Percentiles rank a stretch among this genome's conserved stretches.
These are phyloP conservation scores for Cystofilobasidium ferigula DNA, from an alignment of 768 basidiomycete species.

Conservation along the genomic window DNA sequence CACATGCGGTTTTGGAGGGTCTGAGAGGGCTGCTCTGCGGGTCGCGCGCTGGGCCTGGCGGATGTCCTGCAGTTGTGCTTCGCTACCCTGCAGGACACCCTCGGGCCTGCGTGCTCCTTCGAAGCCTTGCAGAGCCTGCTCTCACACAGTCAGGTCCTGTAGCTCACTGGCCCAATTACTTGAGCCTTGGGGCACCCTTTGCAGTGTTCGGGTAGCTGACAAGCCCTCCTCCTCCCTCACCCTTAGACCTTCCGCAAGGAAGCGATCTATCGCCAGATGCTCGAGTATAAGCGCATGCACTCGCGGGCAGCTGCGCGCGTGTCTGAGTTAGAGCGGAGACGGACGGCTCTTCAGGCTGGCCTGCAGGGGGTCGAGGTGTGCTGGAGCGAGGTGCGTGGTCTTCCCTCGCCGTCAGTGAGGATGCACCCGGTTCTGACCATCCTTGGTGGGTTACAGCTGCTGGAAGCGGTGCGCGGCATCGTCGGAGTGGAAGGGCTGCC, in stretches of 20 bases:
- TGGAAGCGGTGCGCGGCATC: slow-evolving; percentile 55
- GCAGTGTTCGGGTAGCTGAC: slow-evolving; percentile 1
- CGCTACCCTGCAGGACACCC: too few relatives aligned
- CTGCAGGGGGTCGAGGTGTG: slow-evolving; percentile 64
- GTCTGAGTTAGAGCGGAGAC: slow-evolving; percentile 54
- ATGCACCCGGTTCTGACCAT: not conserved
- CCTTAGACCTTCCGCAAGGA: slow-evolving; percentile 70
- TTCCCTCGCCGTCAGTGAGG: not conserved
- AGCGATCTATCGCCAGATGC: slow-evolving; percentile 74
- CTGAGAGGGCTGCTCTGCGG: too few relatives aligned
- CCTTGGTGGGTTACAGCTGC: slow-evolving; percentile 43
- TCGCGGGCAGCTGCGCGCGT: slow-evolving; percentile 54
- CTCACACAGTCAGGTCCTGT: not conserved
- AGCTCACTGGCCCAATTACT: too few relatives aligned
- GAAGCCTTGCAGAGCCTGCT: too few relatives aligned
- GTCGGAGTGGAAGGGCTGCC: slow-evolving; percentile 47
- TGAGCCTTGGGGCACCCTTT: not conserved
- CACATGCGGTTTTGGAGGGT: too few relatives aligned
- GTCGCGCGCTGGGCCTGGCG: too few relatives aligned
- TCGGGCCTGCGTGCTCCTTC: too few relatives aligned
- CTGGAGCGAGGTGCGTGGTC: slow-evolving; percentile 57
- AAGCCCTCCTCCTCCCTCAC: not conserved
- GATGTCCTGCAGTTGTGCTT: too few relatives aligned
- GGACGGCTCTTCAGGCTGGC: slow-evolving; percentile 57
- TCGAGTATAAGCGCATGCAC: slow-evolving; percentile 64